Evolutionary conservation across 306 rosid genomes (phyloP).

Genomic region (Gillenia trifoliata): DNA sequence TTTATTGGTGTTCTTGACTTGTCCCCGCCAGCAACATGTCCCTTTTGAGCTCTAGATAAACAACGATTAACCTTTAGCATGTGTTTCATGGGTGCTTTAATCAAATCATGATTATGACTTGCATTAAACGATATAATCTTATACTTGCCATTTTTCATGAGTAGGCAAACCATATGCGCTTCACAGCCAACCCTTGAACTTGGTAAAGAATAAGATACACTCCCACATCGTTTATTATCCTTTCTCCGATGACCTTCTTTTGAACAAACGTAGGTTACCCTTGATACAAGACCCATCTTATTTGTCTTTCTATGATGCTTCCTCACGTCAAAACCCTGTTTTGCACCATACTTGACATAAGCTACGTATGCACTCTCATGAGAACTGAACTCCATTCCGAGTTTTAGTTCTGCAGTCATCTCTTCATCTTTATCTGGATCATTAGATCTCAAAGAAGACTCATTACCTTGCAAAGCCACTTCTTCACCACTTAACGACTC

Average conservation of each 20-base stretch:
- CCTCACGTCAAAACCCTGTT: neutral
- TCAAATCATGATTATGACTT: constrained; percentile 2
- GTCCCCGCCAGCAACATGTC: neutral
- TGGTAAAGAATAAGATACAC: neutral
- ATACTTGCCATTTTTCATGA: neutral
- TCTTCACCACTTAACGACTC: neutral
- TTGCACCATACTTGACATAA: neutral
- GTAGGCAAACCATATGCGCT: neutral
- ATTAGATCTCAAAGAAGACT: neutral
- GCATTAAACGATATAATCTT: neutral
- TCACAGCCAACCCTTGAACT: neutral
- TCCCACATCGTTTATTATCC: neutral
- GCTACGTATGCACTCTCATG: neutral
- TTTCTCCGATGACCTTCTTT: neutral
- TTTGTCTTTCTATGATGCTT: neutral
- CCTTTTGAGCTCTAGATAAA: neutral
- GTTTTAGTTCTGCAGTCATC: neutral
- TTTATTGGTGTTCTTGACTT: neutral
- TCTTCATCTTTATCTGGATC: neutral
- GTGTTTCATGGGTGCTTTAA: neutral
- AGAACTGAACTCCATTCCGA: neutral
- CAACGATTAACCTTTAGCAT: neutral
- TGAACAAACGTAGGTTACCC: neutral
- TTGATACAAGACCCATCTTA: neutral
- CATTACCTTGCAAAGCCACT: neutral